A percentile compares a stretch with the other conserved stretches of the same genome.
Conservation (phyloP, 2,329 filamentous ascomycete genomes). For the Colletotrichum trifolii region DNA sequence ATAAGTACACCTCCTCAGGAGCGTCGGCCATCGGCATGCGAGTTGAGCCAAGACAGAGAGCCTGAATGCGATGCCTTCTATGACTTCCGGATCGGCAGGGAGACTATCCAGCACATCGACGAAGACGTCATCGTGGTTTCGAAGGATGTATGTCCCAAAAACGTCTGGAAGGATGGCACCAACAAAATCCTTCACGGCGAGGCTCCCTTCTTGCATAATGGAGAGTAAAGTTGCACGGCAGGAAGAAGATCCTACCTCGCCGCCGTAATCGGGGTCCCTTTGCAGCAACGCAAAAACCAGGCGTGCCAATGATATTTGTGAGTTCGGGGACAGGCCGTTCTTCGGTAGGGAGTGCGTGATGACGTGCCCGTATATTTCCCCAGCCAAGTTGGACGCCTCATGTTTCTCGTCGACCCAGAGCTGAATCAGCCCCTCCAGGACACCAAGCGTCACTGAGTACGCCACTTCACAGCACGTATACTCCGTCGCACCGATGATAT, state of each 20-base stretch:
- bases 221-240: slow-evolving; percentile 78
- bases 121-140: slow-evolving; percentile 85
- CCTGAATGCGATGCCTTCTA: slow-evolving; percentile 87
- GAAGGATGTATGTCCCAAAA: slow-evolving; percentile 85
- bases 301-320: slow-evolving; percentile 73
- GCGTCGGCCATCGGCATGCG: slow-evolving; percentile 85
- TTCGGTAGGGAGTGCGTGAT: slow-evolving; percentile 74
- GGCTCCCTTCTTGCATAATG: slow-evolving; percentile 73
- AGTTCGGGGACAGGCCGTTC: slow-evolving; percentile 75
- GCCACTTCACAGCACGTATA: slow-evolving; percentile 81
- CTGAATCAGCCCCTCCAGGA: slow-evolving; percentile 71
- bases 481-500: slow-evolving; percentile 64
- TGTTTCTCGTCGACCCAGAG: slow-evolving; percentile 72
- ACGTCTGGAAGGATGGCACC: slow-evolving; percentile 76
- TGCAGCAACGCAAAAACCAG: slow-evolving; percentile 79
- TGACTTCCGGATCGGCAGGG: slow-evolving; percentile 76
- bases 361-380: slow-evolving; percentile 84
- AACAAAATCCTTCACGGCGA: slow-evolving; percentile 81
- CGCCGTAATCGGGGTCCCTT: slow-evolving; percentile 74
- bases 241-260: slow-evolving; percentile 65
- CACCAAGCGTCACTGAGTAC: slow-evolving; percentile 72
- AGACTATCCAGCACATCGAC: slow-evolving; percentile 84
- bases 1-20: slow-evolving; percentile 88
- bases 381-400: slow-evolving; percentile 72
- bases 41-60: slow-evolving; percentile 80